A percentile compares a stretch with the other conserved stretches of the same genome.
Evolutionary conservation across 1,139 yeast genomes (phyloP).

Genomic region (Protomyces inundatus): DNA sequence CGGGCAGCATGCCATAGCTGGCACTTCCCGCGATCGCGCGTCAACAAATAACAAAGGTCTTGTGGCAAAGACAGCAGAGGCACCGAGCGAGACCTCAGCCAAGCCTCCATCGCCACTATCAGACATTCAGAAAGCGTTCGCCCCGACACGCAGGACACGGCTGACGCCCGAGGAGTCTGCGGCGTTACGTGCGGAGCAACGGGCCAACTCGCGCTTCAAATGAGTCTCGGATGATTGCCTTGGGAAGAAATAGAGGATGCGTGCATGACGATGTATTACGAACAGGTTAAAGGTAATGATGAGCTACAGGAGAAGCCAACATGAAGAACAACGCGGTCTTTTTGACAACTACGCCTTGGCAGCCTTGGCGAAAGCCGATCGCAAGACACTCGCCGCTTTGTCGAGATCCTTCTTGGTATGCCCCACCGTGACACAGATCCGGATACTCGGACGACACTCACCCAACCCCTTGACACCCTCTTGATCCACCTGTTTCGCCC

Average conservation of each 20-base stretch:
- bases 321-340: neutral
- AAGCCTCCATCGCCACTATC: too few species aligned
- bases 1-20: too few species aligned
- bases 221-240: too few species aligned
- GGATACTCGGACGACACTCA: constrained; percentile 70
- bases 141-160: neutral
- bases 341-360: constrained; percentile 8
- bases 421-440: constrained; percentile 55
- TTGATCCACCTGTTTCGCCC: constrained; percentile 55
- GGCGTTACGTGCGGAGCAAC: neutral
- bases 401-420: constrained; percentile 52
- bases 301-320: neutral
- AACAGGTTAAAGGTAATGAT: neutral
- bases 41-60: too few species aligned
- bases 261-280: neutral
- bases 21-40: too few species aligned
- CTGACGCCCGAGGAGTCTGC: neutral
- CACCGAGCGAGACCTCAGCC: too few species aligned
- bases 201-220: neutral
- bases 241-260: too few species aligned
- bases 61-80: too few species aligned
- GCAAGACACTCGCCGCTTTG: constrained; percentile 37
- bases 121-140: neutral
- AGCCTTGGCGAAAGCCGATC: constrained; percentile 24
- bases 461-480: constrained; percentile 69